Conservation (phyloP, 345 rosid genomes). For the Syzygium aqueum region DNA sequence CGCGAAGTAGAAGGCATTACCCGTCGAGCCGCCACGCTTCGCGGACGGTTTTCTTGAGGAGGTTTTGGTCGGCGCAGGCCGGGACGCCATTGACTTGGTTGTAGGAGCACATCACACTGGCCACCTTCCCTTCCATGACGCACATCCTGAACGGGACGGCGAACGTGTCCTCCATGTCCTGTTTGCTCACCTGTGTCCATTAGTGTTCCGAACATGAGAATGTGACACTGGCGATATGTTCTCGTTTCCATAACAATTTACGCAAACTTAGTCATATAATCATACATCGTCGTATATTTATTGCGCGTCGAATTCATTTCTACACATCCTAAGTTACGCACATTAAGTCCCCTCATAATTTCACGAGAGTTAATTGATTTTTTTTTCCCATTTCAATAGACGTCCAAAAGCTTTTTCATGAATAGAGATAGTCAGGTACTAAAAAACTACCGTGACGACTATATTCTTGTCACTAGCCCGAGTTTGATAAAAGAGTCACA, state of each 20-base stretch:
- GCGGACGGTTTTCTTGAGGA: constrained; percentile 47
- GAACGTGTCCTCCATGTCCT: constrained; percentile 75
- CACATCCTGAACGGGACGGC: constrained; percentile 75
- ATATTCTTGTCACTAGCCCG: background rate
- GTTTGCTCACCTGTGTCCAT: constrained; percentile 60
- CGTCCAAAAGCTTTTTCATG: background rate
- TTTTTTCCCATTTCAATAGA: background rate
- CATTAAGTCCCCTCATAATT: background rate
- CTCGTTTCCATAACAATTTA: background rate
- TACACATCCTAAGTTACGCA: background rate
- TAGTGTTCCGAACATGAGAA: background rate
- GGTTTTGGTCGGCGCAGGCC: constrained; percentile 72
- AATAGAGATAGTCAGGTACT: background rate
- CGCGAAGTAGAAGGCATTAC: constrained; percentile 8
- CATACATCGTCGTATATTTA: background rate
- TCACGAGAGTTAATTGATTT: background rate
- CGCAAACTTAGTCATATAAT: no score
- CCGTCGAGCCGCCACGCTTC: constrained; percentile 72
- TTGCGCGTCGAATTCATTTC: background rate
- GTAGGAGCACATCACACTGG: constrained; percentile 91
- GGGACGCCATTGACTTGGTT: constrained; percentile 85
- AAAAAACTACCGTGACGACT: background rate
- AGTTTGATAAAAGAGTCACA: no score
- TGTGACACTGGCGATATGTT: background rate
- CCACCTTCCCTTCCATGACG: constrained; percentile 69